Evolutionary conservation across 2,329 filamentous ascomycete species (phyloP), one percentile per base, ranked within the genome.

Genomic region (Akanthomyces lecanii): DNA sequence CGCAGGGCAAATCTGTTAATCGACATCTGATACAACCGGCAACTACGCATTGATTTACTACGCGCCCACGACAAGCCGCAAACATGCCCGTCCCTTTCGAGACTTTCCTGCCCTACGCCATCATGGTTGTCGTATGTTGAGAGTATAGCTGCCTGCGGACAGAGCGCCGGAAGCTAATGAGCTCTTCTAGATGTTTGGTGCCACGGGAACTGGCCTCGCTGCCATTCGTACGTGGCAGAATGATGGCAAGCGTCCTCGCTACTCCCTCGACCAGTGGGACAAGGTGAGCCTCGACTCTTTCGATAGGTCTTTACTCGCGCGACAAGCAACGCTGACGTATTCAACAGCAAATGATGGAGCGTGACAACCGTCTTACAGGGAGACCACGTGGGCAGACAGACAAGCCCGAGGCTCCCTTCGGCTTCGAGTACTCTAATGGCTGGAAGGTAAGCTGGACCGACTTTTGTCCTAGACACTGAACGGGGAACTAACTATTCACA

Each of bases 1-100:
- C 25, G 42, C 33, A 61, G 21, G 12, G 38, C 28, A 7, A 30
- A n/a, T 38, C 12, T 16, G 6, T 18, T 53, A 4, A 12, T 40
- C 11, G 18, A 25, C 36, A 12, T 7, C 16, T 25, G 36, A 45
- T 52, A 40, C 14, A 51, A 30, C 42, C 25, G 33, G 57, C 10
- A 52, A 11, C 28, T 21, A 53, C 40, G 53, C 56, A 62, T 65
- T 65, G 30, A 62, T 47, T 28, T 66, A 72, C 72, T 68, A 73
- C 72, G 71, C 72, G 64, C 60, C 66, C 66, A 71, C 70, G 73
- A 72, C 73, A 67, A 61, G 60, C 66, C 63, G 54, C 68, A 70
- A 69, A 62, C 65, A 88, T 88, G 85, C 82, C 83, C 64, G 76
- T 88, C 67, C 85, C 85, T 54, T 88, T 87, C 76, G 85, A 88